These are phyloP conservation scores for Coniella lustricola DNA, from an alignment of 2,329 filamentous ascomycete genomes.

Conservation along the genomic window DNA sequence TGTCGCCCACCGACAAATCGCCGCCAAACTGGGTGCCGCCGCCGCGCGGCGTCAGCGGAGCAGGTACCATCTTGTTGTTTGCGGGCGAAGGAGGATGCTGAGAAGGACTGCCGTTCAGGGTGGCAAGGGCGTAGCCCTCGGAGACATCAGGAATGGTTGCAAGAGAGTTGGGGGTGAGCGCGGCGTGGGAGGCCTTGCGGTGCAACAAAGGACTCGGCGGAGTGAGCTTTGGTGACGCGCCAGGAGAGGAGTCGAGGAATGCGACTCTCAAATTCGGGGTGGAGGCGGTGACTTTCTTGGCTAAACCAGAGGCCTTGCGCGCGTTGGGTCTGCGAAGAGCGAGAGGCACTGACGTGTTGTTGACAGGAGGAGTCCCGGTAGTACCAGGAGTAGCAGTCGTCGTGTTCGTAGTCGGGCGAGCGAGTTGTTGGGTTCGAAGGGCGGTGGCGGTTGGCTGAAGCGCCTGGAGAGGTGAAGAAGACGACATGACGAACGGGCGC, in stretches of 20 bases:
- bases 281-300: conserved; percentile 41
- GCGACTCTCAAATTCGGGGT: conserved; percentile 52
- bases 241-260: conserved; percentile 33
- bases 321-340: conserved; percentile 18
- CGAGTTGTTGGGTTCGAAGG: background rate
- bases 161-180: conserved; percentile 57
- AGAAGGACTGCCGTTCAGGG: conserved; percentile 36
- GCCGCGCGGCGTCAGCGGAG: conserved; percentile 46
- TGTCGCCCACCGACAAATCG: conserved; percentile 66
- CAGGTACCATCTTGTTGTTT: conserved; percentile 39
- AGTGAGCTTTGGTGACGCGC: conserved; percentile 42
- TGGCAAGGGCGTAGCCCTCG: conserved; percentile 54
- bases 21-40: conserved; percentile 29
- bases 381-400: conserved; percentile 24
- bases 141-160: conserved; percentile 61
- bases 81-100: conserved; percentile 17
- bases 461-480: background rate
- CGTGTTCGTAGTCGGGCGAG: conserved; percentile 21
- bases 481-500: conserved; percentile 3
- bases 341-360: conserved; percentile 13
- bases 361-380: conserved; percentile 28
- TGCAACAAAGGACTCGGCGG: conserved; percentile 36
- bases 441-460: no score
- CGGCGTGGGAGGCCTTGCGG: conserved; percentile 65
- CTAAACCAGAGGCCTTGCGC: conserved; percentile 33